Conservation (phyloP, 768 basidiomycete species). For the Scleroderma citrinum region DNA sequence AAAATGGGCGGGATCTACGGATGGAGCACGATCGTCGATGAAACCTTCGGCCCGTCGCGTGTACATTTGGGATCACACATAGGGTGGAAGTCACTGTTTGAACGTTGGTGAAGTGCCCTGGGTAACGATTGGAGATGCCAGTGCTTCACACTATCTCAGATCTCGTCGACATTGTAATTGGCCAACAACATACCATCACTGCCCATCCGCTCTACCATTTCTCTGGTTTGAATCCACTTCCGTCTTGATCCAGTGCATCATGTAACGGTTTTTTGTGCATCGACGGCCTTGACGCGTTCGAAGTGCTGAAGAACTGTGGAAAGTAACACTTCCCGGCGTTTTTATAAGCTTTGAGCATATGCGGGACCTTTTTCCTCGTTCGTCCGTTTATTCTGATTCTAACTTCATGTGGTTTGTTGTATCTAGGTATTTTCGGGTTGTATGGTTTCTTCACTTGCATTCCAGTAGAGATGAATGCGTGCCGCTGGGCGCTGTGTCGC, state of each 20-base stretch:
- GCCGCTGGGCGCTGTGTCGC: not conserved
- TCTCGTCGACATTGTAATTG: not conserved
- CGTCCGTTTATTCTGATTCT: not conserved
- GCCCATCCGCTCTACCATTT: constrained; percentile 13
- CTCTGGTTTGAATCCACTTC: constrained; percentile 9
- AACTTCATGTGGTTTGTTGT: not conserved
- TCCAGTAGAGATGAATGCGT: not conserved
- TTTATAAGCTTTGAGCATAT: not conserved
- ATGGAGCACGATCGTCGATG: not conserved
- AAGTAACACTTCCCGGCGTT: not conserved
- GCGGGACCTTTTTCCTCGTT: not conserved
- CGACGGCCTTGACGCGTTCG: not conserved
- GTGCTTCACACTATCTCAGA: constrained; percentile 2
- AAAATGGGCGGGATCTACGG: constrained; percentile 1
- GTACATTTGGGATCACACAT: constrained; percentile 19
- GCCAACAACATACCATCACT: constrained; percentile 17
- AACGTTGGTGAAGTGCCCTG: constrained; percentile 1
- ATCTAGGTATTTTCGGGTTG: not conserved
- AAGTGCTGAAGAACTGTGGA: not conserved
- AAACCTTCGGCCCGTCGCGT: constrained; percentile 22
- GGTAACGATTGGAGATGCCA: constrained; percentile 8
- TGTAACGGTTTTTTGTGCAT: not conserved
- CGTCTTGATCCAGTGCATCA: not conserved
- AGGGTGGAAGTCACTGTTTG: constrained; percentile 8
- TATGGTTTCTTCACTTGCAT: not conserved